These are phyloP conservation scores for Huiozyma naganishii DNA, from an alignment of 805 yeast genomes.

Conservation along the genomic window DNA sequence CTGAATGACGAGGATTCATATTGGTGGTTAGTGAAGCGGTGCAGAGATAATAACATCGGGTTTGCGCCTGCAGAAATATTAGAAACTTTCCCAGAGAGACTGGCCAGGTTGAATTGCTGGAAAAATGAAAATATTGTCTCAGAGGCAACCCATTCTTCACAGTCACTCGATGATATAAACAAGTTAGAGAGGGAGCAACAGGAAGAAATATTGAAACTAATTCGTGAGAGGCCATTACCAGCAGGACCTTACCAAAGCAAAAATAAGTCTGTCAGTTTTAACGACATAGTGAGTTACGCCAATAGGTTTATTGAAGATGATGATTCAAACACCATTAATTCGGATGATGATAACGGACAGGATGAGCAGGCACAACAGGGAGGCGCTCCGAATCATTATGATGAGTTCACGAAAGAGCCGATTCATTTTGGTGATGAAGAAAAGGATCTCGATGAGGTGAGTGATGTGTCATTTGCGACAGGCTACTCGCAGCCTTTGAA, in stretches of 20 bases:
- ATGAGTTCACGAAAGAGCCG: constrained; percentile 31
- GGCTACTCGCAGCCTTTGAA: constrained; percentile 21
- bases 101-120: constrained; percentile 88
- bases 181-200: constrained; percentile 3
- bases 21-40: constrained; percentile 83
- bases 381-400: constrained; percentile 16
- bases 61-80: constrained; percentile 94
- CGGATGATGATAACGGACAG: not conserved
- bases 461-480: constrained; percentile 27
- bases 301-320: constrained; percentile 22
- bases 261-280: constrained; percentile 27
- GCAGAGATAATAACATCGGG: constrained; percentile 61
- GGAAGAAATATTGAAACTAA: not conserved
- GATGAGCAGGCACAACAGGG: not conserved
- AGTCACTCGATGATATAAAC: constrained; percentile 4
- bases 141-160: constrained; percentile 6
- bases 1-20: constrained; percentile 85
- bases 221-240: constrained; percentile 1
- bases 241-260: constrained; percentile 6
- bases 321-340: constrained; percentile 12
- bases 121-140: constrained; percentile 58
- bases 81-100: constrained; percentile 82
- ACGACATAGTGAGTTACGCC: constrained; percentile 26
- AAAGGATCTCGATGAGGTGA: constrained; percentile 13
- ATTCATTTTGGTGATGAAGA: constrained; percentile 13